phyloP scores from a whole-genome alignment of 1,139 yeast species.

The Nakaseomyces uthaithaninus region DNA sequence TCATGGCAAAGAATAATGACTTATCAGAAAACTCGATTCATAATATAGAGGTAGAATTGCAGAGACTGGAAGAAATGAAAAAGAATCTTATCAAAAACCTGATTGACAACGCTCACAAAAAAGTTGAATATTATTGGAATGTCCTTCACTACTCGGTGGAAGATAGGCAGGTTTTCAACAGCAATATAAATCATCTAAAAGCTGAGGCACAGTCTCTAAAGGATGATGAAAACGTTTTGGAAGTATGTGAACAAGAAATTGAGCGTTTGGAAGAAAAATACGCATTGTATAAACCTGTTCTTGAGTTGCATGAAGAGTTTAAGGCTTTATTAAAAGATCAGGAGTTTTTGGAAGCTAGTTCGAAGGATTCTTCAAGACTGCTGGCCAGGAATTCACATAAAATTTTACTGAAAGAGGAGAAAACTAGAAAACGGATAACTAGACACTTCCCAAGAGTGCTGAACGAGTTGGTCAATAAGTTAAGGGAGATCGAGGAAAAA shows the following conservation, averaged over 20 bases:
- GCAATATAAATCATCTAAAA: conserved; percentile 25
- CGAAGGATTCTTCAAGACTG: conserved; percentile 74
- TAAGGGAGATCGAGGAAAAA: conserved; percentile 41
- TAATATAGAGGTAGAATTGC: conserved; percentile 44
- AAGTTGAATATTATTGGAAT: conserved; percentile 57
- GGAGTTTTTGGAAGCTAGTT: conserved; percentile 53
- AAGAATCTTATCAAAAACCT: conserved; percentile 59
- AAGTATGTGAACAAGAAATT: conserved; percentile 58
- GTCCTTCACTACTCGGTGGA: conserved; percentile 47
- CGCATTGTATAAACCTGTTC: conserved; percentile 46
- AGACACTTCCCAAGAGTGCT: conserved; percentile 61
- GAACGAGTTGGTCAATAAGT: conserved; percentile 41
- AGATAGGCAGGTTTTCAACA: conserved; percentile 36
- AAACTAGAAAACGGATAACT: conserved; percentile 55
- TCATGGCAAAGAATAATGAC: conserved; percentile 34
- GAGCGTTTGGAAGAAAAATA: conserved; percentile 42
- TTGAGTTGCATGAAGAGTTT: conserved; percentile 48
- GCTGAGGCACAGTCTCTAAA: conserved; percentile 36
- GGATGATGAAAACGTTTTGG: conserved; percentile 43
- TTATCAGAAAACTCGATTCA: conserved; percentile 25
- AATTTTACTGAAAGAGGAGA: conserved; percentile 73
- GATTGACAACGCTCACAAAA: conserved; percentile 50
- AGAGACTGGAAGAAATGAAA: conserved; percentile 51
- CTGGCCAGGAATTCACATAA: conserved; percentile 71
- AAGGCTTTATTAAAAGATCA: conserved; percentile 54